A percentile compares a stretch with the other conserved stretches of the same genome.
phyloP scores from a whole-genome alignment of 2,329 filamentous ascomycete genomes.

The Biscogniauxia marginata region DNA sequence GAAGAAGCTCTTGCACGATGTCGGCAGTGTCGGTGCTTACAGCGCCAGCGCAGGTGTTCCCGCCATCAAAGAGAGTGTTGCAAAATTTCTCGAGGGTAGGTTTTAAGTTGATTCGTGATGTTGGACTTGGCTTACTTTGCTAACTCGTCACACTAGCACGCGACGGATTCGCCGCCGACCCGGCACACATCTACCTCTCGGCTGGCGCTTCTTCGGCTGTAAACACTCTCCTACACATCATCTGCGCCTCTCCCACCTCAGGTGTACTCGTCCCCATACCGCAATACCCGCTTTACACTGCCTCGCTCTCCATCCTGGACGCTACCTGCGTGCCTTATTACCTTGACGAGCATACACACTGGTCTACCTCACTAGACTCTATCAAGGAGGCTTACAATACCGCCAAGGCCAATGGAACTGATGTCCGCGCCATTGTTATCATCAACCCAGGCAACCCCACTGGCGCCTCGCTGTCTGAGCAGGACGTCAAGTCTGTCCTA shows the following conservation, averaged over 20 bases:
- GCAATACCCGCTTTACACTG: conserved; percentile 97
- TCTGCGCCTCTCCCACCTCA: conserved; percentile 73
- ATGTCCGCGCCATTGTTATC: conserved; percentile 90
- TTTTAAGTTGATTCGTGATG: conserved; percentile 17
- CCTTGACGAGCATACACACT: conserved; percentile 80
- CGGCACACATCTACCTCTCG: conserved; percentile 83
- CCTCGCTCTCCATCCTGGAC: conserved; percentile 81
- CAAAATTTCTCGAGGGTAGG: conserved; percentile 85
- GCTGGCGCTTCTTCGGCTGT: conserved; percentile 92
- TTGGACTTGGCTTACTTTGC: background rate
- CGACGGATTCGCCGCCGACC: conserved; percentile 83
- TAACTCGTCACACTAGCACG: conserved; percentile 51
- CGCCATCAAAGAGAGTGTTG: conserved; percentile 83
- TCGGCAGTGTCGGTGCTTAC: conserved; percentile 93
- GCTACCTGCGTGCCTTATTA: conserved; percentile 89
- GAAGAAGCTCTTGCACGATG: conserved; percentile 73
- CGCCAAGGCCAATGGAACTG: conserved; percentile 73
- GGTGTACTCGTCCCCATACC: conserved; percentile 94
- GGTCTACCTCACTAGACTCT: conserved; percentile 82
- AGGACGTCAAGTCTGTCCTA: conserved; percentile 81
- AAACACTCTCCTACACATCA: conserved; percentile 86
- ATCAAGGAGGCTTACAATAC: conserved; percentile 73
- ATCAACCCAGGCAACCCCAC: conserved; percentile 99
- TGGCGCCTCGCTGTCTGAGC: conserved; percentile 76
- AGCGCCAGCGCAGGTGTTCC: conserved; percentile 89